Percentiles rank a stretch among this genome's conserved stretches.
phyloP scores from a whole-genome alignment of 345 rosid species.

The Garcia nutans region DNA sequence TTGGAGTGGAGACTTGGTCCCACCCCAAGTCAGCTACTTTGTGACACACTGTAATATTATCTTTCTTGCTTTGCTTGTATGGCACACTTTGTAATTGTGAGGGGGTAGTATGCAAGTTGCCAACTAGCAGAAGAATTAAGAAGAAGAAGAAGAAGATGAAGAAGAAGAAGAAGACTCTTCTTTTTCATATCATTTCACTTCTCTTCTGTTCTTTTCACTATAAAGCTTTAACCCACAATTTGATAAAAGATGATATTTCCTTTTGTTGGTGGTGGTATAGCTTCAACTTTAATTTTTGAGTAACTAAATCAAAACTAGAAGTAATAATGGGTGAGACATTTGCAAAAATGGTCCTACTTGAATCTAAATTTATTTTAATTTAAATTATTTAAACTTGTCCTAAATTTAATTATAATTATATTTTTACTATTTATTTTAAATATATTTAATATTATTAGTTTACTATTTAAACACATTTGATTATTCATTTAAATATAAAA shows the following conservation, averaged over 20 bases:
- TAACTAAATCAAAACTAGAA: too few species aligned
- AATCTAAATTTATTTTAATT: too few species aligned
- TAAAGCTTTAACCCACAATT: conserved; percentile 18
- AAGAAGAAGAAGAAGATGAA: too few species aligned
- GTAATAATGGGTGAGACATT: too few species aligned
- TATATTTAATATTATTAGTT: too few species aligned
- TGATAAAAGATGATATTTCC: conserved; percentile 31
- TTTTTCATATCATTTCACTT: conserved; percentile 22
- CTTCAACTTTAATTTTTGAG: too few species aligned
- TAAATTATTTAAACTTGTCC: too few species aligned
- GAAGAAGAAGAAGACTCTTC: neutral
- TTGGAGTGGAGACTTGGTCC: conserved; percentile 58
- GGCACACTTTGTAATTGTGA: conserved; percentile 31
- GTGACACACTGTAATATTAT: neutral
- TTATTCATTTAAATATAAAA: too few species aligned
- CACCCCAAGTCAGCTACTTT: conserved; percentile 31
- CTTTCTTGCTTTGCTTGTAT: conserved; percentile 39
- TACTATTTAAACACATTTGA: too few species aligned
- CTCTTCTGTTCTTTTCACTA: conserved; percentile 47
- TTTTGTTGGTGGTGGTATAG: conserved; percentile 21
- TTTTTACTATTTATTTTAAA: too few species aligned
- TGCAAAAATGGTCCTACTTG: too few species aligned
- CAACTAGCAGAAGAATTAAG: neutral
- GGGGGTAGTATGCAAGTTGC: neutral
- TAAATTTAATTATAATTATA: too few species aligned